Percentiles rank a stretch among this genome's conserved stretches.
Conservation (phyloP, 2,329 filamentous ascomycete genomes). For the Fusarium sp. region DNA sequence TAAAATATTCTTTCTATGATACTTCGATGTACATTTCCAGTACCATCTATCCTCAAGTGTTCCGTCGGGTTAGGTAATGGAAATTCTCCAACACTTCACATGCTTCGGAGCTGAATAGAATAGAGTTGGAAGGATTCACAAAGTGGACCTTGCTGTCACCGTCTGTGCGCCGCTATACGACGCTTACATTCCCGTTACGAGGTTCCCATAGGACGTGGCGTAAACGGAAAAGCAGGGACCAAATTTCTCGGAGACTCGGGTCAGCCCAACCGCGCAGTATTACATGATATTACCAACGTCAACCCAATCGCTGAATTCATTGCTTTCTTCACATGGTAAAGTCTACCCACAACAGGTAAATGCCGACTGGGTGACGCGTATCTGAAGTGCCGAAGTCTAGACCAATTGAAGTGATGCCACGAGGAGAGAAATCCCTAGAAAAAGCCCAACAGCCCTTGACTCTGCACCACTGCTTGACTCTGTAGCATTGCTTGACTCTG, state of each 20-base stretch:
- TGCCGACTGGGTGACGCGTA: not conserved
- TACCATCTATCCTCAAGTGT: too few relatives aligned
- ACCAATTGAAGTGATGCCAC: not conserved
- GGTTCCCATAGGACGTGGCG: not conserved
- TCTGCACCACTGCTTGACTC: too few relatives aligned
- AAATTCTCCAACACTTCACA: too few relatives aligned
- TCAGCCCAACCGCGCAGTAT: not conserved
- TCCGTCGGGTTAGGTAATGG: too few relatives aligned
- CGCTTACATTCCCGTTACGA: not conserved
- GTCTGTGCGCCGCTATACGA: not conserved
- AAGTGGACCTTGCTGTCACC: not conserved
- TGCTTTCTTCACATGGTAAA: too few relatives aligned
- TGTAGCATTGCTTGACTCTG: too few relatives aligned
- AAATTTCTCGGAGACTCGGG: not conserved
- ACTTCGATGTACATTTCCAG: too few relatives aligned
- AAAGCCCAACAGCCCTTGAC: not conserved
- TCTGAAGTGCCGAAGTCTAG: not conserved
- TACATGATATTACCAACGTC: too few relatives aligned
- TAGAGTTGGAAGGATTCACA: not conserved
- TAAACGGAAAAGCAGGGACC: not conserved
- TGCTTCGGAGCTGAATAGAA: not conserved
- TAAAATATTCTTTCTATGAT: too few relatives aligned
- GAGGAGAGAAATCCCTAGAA: not conserved
- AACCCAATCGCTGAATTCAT: too few relatives aligned
- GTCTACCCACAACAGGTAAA: not conserved